Evolutionary conservation across 225 moss, liverwort and hornwort genomes (phyloP).

Genomic region (Pseudisothecium myosuroides): DNA sequence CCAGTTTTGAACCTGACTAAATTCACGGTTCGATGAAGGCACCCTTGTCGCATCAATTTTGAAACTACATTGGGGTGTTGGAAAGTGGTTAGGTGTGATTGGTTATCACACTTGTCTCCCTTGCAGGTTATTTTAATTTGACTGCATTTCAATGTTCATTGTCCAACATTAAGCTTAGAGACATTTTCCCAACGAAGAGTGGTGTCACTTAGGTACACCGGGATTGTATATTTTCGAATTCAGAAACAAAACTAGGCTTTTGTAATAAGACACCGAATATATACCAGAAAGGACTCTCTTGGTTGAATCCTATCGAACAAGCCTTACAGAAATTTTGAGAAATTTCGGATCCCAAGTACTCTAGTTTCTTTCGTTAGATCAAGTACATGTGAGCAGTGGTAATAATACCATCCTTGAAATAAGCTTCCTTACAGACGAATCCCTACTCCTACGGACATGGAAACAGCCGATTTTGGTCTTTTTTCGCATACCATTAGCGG

Average conservation of each 20-base stretch:
- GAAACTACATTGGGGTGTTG: not conserved
- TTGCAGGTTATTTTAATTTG: not conserved
- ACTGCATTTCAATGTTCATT: not conserved
- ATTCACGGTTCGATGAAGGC: not conserved
- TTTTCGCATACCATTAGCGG: not conserved
- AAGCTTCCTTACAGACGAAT: not conserved
- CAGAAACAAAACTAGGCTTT: not conserved
- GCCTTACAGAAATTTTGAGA: not conserved
- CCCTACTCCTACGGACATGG: not conserved
- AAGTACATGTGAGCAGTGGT: not conserved
- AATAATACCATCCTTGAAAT: not conserved
- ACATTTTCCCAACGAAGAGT: not conserved
- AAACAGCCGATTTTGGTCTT: not conserved
- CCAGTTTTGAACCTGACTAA: not conserved
- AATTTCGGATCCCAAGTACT: not conserved
- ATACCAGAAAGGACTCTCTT: not conserved
- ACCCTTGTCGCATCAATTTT: not conserved
- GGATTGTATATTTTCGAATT: not conserved
- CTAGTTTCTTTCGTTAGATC: not conserved
- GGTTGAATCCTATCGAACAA: not conserved
- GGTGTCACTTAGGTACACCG: not conserved
- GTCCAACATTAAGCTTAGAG: not conserved
- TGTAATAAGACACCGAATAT: not conserved
- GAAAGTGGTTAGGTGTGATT: not conserved
- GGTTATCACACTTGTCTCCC: not conserved